Evolutionary conservation across 495 filamentous ascomycete genomes (phyloP).

Genomic region (Thozetella sp.): DNA sequence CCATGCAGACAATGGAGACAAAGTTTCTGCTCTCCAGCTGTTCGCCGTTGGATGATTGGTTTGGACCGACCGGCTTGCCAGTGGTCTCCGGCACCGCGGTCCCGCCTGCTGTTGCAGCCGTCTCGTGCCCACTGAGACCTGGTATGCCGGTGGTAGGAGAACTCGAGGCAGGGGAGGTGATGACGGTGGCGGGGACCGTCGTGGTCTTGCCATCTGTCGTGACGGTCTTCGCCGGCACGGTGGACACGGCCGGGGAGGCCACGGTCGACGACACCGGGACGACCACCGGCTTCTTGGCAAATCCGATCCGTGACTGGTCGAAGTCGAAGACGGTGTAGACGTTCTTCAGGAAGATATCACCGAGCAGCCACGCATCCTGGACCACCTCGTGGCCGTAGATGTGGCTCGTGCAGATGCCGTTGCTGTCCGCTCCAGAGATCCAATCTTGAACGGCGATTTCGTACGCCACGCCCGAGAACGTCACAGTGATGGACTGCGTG

Average conservation of each 20-base stretch:
- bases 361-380: conserved; percentile 67
- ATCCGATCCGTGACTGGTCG: conserved; percentile 56
- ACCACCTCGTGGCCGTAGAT: conserved; percentile 55
- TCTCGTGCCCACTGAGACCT: conserved; percentile 14
- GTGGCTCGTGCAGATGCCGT: conserved; percentile 63
- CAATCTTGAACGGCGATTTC: conserved; percentile 70
- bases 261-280: conserved; percentile 11
- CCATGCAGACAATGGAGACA: conserved; percentile 14
- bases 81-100: conserved; percentile 9
- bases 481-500: conserved; percentile 36
- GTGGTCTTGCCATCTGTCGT: conserved; percentile 11
- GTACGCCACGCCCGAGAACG: conserved; percentile 57
- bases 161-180: conserved; percentile 4
- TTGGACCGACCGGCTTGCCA: conserved; percentile 2
- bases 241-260: conserved; percentile 1
- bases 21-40: conserved; percentile 12
- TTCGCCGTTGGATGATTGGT: conserved; percentile 13
- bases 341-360: conserved; percentile 86
- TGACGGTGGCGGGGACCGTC: conserved; percentile 10
- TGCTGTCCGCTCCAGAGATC: conserved; percentile 46
- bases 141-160: conserved; percentile 5
- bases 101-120: conserved; percentile 6
- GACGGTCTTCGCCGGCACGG: conserved; percentile 1
- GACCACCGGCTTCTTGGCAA: conserved; percentile 32
- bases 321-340: conserved; percentile 87